Evolutionary conservation across 148 eudicot genomes (phyloP).

Genomic region (Linanthus parryae): DNA sequence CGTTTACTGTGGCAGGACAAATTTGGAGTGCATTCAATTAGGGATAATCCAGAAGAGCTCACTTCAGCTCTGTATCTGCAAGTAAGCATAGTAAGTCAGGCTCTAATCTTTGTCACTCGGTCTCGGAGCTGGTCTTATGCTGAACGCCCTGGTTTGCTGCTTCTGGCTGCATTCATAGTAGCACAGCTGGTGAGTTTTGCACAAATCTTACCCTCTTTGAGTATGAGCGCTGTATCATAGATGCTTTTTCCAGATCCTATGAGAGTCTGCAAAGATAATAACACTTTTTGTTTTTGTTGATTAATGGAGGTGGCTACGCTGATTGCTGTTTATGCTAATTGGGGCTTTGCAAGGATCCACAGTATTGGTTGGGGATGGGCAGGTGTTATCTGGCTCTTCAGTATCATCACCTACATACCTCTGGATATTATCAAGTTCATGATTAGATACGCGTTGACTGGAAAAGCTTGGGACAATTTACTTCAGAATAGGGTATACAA

Average conservation of each 20-base stretch:
- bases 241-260: too few species aligned
- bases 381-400: conserved; percentile 69
- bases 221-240: too few species aligned
- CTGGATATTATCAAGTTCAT: conserved; percentile 58
- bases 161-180: conserved; percentile 40
- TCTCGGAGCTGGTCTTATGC: conserved; percentile 57
- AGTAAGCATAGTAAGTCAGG: conserved; percentile 72
- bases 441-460: conserved; percentile 48
- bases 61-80: conserved; percentile 65
- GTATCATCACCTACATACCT: conserved; percentile 51
- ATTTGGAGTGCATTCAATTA: conserved; percentile 43
- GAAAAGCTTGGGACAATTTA: conserved; percentile 56
- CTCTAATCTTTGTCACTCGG: conserved; percentile 65
- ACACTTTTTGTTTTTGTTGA: background rate
- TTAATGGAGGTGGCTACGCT: conserved; percentile 48
- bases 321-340: conserved; percentile 62
- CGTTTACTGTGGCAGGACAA: conserved; percentile 26
- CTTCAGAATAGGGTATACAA: conserved; percentile 61
- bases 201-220: background rate
- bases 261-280: background rate
- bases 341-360: conserved; percentile 51
- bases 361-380: conserved; percentile 90
- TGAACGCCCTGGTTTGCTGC: conserved; percentile 65
- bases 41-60: conserved; percentile 22
- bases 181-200: conserved; percentile 67